Conservation (phyloP, 768 basidiomycete species). For the Coprinellus micaceus region DNA sequence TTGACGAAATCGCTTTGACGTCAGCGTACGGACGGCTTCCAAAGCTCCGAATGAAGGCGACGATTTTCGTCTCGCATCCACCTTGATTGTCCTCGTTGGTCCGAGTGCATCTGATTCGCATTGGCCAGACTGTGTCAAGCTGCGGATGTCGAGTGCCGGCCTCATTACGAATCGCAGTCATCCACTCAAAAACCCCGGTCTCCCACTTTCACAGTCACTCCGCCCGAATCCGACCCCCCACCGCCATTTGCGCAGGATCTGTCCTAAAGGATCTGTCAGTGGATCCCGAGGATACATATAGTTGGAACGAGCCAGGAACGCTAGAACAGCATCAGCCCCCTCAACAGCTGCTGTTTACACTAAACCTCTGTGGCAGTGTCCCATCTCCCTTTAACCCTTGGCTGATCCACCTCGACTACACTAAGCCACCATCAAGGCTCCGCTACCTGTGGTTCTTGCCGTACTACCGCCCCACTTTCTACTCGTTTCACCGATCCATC, state of each 20-base stretch:
- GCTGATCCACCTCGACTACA: no score
- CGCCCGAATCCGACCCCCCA: background rate
- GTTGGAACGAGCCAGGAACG: background rate
- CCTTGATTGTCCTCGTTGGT: no score
- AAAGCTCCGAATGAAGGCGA: no score
- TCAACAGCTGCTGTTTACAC: background rate
- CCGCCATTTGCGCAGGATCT: background rate
- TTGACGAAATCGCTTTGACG: background rate
- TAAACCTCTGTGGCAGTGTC: background rate
- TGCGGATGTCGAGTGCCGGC: background rate
- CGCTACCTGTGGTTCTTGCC: background rate
- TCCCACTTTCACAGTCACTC: background rate
- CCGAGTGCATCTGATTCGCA: no score
- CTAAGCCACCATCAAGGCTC: background rate
- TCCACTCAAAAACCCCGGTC: background rate
- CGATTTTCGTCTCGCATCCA: no score
- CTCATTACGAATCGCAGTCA: background rate
- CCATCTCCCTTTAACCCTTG: background rate
- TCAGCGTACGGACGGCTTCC: background rate
- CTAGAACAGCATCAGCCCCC: background rate
- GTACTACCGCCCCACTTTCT: background rate
- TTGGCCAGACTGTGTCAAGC: no score
- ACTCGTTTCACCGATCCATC: constrained; percentile 12
- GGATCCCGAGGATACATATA: background rate
- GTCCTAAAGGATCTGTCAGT: background rate